phyloP scores from a whole-genome alignment of 108 stramenopile genomes.

The Fragilariopsis cylindrus region DNA sequence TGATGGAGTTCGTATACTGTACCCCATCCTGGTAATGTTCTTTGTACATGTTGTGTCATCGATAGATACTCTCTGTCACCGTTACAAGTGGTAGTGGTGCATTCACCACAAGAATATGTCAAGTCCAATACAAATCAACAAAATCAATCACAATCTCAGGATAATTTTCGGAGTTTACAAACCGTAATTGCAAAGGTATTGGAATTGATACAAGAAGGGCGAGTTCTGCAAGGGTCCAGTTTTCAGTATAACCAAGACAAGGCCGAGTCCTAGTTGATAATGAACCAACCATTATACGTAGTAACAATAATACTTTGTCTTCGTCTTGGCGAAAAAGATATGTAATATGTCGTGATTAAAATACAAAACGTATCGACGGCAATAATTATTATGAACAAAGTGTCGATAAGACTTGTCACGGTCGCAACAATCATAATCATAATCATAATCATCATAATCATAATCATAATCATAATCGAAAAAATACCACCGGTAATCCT shows the following conservation, averaged over 20 bases:
- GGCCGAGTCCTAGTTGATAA: background rate
- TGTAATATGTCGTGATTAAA: too few species aligned
- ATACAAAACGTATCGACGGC: background rate
- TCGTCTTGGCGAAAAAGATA: too few species aligned
- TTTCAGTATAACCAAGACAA: background rate
- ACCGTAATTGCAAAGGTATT: background rate
- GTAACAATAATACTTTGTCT: too few species aligned
- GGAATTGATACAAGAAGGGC: background rate
- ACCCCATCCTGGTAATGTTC: too few species aligned
- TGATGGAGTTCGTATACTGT: too few species aligned
- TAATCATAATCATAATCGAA: background rate
- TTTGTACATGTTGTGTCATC: too few species aligned
- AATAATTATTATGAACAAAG: background rate
- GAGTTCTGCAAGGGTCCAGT: background rate
- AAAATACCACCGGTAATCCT: background rate
- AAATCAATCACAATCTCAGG: background rate
- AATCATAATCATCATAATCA: background rate
- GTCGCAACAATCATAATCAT: background rate
- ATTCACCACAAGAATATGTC: too few species aligned
- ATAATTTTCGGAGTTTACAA: background rate
- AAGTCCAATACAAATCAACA: too few species aligned
- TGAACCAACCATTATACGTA: background rate
- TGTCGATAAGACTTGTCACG: background rate
- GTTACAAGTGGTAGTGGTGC: too few species aligned
- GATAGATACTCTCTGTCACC: too few species aligned